Percentiles rank a stretch among this genome's conserved stretches.
Evolutionary conservation across 2,329 filamentous ascomycete species (phyloP).

Genomic region (Leptographium procerum): DNA sequence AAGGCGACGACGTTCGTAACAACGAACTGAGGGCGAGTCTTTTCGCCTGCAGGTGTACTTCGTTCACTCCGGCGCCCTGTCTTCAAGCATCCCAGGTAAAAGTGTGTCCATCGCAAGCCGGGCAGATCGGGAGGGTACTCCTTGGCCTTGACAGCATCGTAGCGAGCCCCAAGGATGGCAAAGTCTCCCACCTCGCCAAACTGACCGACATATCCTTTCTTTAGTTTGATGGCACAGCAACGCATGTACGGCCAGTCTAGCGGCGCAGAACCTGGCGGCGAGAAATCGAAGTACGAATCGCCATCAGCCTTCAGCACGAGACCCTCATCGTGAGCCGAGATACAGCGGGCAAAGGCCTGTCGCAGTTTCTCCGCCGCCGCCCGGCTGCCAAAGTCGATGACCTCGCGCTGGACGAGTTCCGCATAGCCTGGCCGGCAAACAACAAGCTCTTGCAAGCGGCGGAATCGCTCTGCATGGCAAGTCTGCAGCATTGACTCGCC

Average conservation of each 20-base stretch:
- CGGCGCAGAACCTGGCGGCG: background rate
- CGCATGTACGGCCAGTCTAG: conserved; percentile 2
- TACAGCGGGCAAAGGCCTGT: conserved; percentile 54
- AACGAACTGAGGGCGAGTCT: conserved; percentile 50
- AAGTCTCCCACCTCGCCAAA: conserved; percentile 80
- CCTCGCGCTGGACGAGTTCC: conserved; percentile 53
- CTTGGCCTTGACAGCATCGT: conserved; percentile 51
- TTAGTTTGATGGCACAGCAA: conserved; percentile 63
- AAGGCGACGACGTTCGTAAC: conserved; percentile 55
- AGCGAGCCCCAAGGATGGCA: conserved; percentile 64
- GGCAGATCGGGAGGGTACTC: conserved; percentile 33
- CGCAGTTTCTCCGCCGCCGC: conserved; percentile 44
- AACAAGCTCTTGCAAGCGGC: conserved; percentile 45
- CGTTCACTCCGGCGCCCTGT: background rate
- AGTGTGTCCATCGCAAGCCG: conserved; percentile 63
- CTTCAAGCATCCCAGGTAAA: conserved; percentile 64
- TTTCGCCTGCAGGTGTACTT: conserved; percentile 27
- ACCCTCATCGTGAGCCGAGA: conserved; percentile 60
- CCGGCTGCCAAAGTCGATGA: conserved; percentile 52
- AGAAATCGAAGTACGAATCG: conserved; percentile 61
- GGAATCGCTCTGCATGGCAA: conserved; percentile 48
- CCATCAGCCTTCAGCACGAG: conserved; percentile 70
- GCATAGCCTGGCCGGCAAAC: conserved; percentile 46
- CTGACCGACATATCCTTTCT: conserved; percentile 71
- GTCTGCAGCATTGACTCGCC: conserved; percentile 36